Evolutionary conservation across 257 asterid species (phyloP), one percentile per base, ranked within the genome.

Genomic region (Salvia miltiorrhiza): DNA sequence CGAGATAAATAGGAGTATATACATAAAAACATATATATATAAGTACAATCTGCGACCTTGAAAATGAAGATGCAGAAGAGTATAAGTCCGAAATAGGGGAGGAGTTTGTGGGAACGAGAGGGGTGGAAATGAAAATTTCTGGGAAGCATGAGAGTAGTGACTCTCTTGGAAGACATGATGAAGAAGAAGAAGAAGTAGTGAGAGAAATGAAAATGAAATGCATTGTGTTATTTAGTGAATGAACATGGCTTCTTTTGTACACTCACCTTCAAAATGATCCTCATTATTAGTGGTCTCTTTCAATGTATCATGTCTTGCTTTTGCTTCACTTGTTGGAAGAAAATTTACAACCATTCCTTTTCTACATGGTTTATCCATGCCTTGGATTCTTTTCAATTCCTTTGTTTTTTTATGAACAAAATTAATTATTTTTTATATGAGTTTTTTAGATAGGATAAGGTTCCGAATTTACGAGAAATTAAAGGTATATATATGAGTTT

Each of bases 31-130:
- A 49, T 35, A 72, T 7, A 4, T 1, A 2, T 11, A 2, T 2
- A 1, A 10, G 20, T 8, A 9, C 7, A 3, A 7, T 16, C 30
- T 1, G 55, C 2, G 28, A 88, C 96, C 96, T 90, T 90, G 89
- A 90, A 87, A 65, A 90, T 81, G 43, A 87, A 88, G 48, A 90
- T 63, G 95, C 90, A 23, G 86, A 82, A 81, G 71, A 81, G 55
- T 39, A 85, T 67, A 59, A 90, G 78, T 0, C 82, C 85, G 47
- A 87, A 80, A 76, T 80, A 90, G 7, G 86, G 90, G 39, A 85
- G 45, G 49, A 85, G 69, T 9, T 88, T 82, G 63, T 80, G 76
- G 47, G 92, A 59, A 47, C 80, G 78, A 76, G 89, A 37, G 10
- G 60, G 79, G 12, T 72, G 79, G 21, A 76, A 71, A 40, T 72